These are phyloP conservation scores for Nakazawaea sp. DNA, from an alignment of 805 yeast genomes.

Conservation along the genomic window DNA sequence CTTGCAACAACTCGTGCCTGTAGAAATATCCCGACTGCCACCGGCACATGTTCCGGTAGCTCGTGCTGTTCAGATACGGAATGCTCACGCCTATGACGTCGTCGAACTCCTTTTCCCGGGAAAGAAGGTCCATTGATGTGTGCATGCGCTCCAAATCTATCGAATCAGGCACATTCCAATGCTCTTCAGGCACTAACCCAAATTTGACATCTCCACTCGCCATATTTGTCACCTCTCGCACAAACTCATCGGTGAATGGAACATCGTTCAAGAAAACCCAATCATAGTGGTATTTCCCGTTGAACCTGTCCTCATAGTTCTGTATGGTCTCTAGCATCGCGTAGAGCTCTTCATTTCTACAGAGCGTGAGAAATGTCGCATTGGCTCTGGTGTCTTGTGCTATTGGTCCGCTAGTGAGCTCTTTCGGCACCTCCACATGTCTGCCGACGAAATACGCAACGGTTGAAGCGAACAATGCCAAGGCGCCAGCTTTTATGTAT, in stretches of 20 bases:
- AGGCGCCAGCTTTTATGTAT: too few relatives aligned
- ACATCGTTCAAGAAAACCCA: conserved; percentile 76
- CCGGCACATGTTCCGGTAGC: conserved; percentile 42
- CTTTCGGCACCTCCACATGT: too few relatives aligned
- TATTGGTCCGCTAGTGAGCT: too few relatives aligned
- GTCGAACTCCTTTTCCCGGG: conserved; percentile 16
- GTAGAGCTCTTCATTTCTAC: conserved; percentile 60
- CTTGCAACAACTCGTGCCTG: conserved; percentile 46
- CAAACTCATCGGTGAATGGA: conserved; percentile 53
- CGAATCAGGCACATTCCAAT: conserved; percentile 66
- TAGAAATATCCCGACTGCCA: conserved; percentile 47
- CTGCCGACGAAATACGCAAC: too few relatives aligned
- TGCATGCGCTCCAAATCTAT: conserved; percentile 44
- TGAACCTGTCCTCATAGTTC: conserved; percentile 62
- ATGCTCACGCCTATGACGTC: conserved; percentile 2
- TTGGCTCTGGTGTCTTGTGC: conserved; percentile 36
- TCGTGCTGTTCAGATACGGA: conserved; percentile 30
- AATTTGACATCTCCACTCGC: conserved; percentile 59
- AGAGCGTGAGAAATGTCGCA: conserved; percentile 66
- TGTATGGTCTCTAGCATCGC: conserved; percentile 52
- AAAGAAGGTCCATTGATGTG: conserved; percentile 33
- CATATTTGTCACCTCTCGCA: conserved; percentile 33
- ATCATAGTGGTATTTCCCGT: conserved; percentile 56
- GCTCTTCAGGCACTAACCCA: conserved; percentile 53
- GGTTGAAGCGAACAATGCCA: too few relatives aligned